Evolutionary conservation across 2,329 filamentous ascomycete genomes (phyloP), one percentile per base, ranked within the genome.

Genomic region (Aureobasidium uvarum): DNA sequence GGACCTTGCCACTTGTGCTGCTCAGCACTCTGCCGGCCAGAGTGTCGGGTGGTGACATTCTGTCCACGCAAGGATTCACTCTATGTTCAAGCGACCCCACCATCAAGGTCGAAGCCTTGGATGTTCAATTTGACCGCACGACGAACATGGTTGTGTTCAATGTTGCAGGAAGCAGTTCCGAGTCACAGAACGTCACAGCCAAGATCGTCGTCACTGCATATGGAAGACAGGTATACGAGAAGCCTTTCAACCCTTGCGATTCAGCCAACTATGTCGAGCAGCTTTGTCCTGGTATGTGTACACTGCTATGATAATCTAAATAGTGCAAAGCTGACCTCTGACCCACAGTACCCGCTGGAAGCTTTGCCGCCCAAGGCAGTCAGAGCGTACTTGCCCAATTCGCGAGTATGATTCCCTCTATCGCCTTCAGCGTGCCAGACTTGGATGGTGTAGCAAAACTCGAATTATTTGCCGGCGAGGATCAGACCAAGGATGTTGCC

Each of bases 371-470:
- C 8, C 79, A 80, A 50, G 94, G 92, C 54, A 80, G 79, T 3
- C 89, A 95, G 75, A 77, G 81, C 36, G 90, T 99, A 45, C 90
- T 92, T 18, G 77, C 84, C 0, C 73, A 87, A 67, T 94, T 88
- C 73, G 87, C 91, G 65, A 83, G 83, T 63, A 79, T 89, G 77
- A 94, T 99, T 46, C 95, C 95, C 1, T 80, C 86, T 2, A 96
- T 99, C 70, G 94, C 94, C 14, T 99, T 97, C 79, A 85, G 86
- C 67, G 83, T 99, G 38, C 95, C 95, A 58, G 93, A 99, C 75
- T 89, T 99, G 70, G 89, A 94, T 64, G 94, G 94, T 43, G 79
- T 89, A 72, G 95, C 93, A 39, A 95, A 88, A 51, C 80, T 99
- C 68, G 80, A 91, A 74, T 84, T 99, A 52, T 87, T 84, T 67